Percentiles rank a stretch among this genome's conserved stretches.
These are phyloP conservation scores for Sambucus nigra DNA, from an alignment of 129 eudicot genomes.

Conservation along the genomic window DNA sequence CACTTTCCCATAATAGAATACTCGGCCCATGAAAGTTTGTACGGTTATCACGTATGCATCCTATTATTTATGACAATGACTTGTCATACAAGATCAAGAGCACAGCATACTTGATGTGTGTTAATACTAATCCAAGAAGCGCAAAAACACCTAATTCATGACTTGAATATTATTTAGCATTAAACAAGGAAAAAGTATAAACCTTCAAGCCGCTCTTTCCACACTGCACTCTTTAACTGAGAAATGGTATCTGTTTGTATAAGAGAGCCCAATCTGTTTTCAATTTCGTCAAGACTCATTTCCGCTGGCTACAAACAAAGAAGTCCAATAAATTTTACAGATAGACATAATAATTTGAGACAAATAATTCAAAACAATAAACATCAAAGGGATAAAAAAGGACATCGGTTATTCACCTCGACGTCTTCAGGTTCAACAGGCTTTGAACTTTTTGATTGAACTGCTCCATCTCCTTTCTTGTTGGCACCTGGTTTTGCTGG, in stretches of 20 bases:
- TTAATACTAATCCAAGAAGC: not conserved
- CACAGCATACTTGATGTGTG: not conserved
- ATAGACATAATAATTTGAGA: not conserved
- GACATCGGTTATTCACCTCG: constrained; percentile 40
- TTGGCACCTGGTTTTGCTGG: constrained; percentile 48
- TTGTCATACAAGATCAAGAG: not conserved
- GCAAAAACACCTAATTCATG: not conserved
- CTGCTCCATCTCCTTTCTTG: constrained; percentile 76
- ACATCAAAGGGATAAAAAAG: not conserved
- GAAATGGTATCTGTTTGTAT: constrained; percentile 62
- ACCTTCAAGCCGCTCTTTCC: constrained; percentile 99
- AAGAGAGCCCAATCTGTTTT: constrained; percentile 74
- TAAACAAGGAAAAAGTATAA: not conserved
- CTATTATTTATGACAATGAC: not conserved
- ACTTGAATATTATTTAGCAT: not conserved
- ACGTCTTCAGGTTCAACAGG: constrained; percentile 77
- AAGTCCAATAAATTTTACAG: not conserved
- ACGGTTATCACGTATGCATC: too few species aligned
- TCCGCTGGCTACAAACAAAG: constrained; percentile 67
- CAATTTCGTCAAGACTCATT: constrained; percentile 96
- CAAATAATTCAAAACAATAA: not conserved
- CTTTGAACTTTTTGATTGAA: constrained; percentile 45
- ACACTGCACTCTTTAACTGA: constrained; percentile 87
- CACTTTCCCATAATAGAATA: not conserved
- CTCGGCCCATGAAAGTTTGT: too few species aligned